Base-by-base conservation (phyloP, 768 basidiomycete genomes). In the Boletellus sp. region DNA sequence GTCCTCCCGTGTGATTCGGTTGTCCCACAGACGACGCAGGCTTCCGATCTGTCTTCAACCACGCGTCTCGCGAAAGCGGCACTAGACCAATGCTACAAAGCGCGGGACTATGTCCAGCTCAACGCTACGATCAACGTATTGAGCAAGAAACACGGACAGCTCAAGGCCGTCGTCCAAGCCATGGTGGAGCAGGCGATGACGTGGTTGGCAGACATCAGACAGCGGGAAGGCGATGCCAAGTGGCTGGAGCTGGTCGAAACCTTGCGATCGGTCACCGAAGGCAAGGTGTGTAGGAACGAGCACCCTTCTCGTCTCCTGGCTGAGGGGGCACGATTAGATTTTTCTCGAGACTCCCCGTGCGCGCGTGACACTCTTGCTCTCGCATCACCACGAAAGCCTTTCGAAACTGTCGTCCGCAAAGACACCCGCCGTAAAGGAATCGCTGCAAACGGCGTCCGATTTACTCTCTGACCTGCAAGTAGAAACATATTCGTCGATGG, bases 401-500 rank as follows among this genome's bases (percentile, higher is more conserved):
- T 66, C 77, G 47, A 70, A 74, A 46, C 56, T 74, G 1, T 62
- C 77, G 38, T 72, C 77, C 20, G 65, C 77, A 10, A 64, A 68
- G 19, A 58, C 73, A 23, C 43, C 69, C 0, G 47, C 63, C 8
- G 54, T 65, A 17, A 88, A 87, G 57, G 87, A 90, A 58, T 81
- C 85, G 36, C 72, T 92, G 34, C 83, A 88, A 60, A 87, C 84
- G 0, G 94, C 96, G 6, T 94, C 91, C 0, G 96, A 98, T 55
- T 73, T 98, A 24, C 77, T 98, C 53, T 87, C 87, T 20, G 96
- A 99, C 51, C 81, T 99, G 3, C 94, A 97, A 73, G 94, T 99
- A 34, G 96, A 99, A 71, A 98, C 96, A 2, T 99, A 97, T 67
- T 97, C 94, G 13, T 93, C 91, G 6, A 98, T 99, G 96, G 92